Evolutionary conservation across 495 filamentous ascomycete species (phyloP), one percentile per base, ranked within the genome.

Genomic region (Aspergillus avenaceus): DNA sequence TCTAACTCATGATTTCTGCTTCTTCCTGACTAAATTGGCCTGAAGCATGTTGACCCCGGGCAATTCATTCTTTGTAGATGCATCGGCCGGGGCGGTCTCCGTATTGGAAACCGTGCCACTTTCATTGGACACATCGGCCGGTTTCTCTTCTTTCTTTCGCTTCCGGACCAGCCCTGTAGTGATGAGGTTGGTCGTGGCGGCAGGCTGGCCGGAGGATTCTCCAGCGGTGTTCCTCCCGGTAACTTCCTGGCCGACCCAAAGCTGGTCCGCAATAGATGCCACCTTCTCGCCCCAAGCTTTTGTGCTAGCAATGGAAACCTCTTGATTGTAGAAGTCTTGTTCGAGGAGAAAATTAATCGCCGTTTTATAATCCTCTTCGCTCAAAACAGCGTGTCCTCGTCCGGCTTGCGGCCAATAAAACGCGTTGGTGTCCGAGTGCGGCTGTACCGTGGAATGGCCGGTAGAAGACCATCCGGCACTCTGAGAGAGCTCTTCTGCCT

Each of bases 291-390:
- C 76, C 86, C 91, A 97, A 32, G 83, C 78, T 46, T 66, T 71
- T 8, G 89, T 91, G 60, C 87, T 90, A 19, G 73, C 69, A 12
- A 69, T 68, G 5, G 90, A 85, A n/a, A 86, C 77, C 3, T 83
- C 76, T 21, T 84, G 55, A 28, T 82, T 84, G 9, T 82, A 83
- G 66, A 97, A 97, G 63, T 97, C 89, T 12, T 91, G 79, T 21
- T 85, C 81, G n/a, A 96, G 78, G 1, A 98, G 73, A 27, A 89
- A 69, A 55, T 95, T 86, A 48, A 83, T 80, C n/a, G 84, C 81
- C 8, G 81, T 76, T 50, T 87, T 84, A 69, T 96, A 98, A 31
- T 83, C 81, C 45, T 75, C 75, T 28, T 88, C 84, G 29, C 76
- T 75, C 7, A 96, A 73, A 3, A 95, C 71, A 7, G 86, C 74